Conservation (phyloP, 805 yeast species). For the Candida dendrica region DNA sequence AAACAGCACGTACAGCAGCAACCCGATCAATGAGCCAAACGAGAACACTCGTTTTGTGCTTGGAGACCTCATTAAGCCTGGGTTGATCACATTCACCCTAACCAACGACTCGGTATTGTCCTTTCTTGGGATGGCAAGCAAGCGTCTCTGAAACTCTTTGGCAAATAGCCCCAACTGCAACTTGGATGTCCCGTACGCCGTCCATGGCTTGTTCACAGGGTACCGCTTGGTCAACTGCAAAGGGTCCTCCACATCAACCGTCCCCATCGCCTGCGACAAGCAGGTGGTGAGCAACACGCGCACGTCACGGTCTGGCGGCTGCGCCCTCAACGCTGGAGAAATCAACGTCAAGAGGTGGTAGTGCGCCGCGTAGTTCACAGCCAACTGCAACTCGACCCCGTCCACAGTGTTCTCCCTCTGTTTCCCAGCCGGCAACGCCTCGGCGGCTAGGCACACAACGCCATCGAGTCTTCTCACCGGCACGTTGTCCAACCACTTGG, state of each 20-base stretch:
- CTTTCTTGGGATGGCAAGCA: constrained; percentile 52
- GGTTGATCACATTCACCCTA: constrained; percentile 71
- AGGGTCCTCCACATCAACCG: constrained; percentile 53
- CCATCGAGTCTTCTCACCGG: constrained; percentile 93
- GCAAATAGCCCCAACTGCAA: constrained; percentile 68
- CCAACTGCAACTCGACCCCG: constrained; percentile 83
- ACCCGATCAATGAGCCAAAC: constrained; percentile 62
- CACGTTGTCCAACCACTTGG: constrained; percentile 84
- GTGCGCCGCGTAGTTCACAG: constrained; percentile 74
- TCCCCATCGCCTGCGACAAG: constrained; percentile 67
- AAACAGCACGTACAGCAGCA: constrained; percentile 55
- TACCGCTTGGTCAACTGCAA: constrained; percentile 56
- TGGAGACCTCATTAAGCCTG: constrained; percentile 88
- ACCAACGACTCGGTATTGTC: constrained; percentile 69
- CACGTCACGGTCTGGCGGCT: constrained; percentile 93
- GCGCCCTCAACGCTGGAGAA: constrained; percentile 78
- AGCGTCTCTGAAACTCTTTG: constrained; percentile 66
- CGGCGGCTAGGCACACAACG: constrained; percentile 81
- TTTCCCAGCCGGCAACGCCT: constrained; percentile 61
- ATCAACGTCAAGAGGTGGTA: constrained; percentile 73
- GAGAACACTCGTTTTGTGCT: constrained; percentile 73
- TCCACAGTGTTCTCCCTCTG: constrained; percentile 64
- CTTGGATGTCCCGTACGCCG: constrained; percentile 76
- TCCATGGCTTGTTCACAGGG: constrained; percentile 60
- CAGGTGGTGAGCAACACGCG: constrained; percentile 77